phyloP scores from a whole-genome alignment of 306 rosid genomes.

The Trichosanthes cucumerina region DNA sequence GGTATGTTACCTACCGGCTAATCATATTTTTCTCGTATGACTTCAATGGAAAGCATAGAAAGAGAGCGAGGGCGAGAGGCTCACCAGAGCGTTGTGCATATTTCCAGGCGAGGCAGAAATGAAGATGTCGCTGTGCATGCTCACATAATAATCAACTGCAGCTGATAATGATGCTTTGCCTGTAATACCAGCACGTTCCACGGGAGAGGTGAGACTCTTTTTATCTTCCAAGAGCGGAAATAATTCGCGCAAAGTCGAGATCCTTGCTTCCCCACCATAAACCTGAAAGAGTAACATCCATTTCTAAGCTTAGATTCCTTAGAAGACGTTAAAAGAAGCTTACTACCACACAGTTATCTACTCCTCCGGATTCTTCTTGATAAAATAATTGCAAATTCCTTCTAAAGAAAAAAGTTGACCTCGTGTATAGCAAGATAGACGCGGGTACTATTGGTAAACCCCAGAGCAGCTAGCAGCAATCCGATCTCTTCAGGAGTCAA shows the following conservation, averaged over 20 bases:
- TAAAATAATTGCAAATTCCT: not conserved
- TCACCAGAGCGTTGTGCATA: conserved; percentile 97
- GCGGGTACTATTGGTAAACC: conserved; percentile 72
- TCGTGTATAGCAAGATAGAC: conserved; percentile 92
- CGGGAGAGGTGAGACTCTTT: conserved; percentile 61
- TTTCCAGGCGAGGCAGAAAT: conserved; percentile 98
- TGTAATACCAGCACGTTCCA: conserved; percentile 50
- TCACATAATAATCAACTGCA: conserved; percentile 82
- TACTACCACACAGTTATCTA: not conserved
- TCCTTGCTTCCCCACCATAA: conserved; percentile 88
- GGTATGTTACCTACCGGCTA: not conserved
- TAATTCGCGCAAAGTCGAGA: conserved; percentile 53
- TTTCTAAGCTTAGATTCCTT: not conserved
- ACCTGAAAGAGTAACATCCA: conserved; percentile 18
- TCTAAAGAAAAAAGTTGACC: conserved; percentile 24
- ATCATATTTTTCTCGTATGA: not conserved
- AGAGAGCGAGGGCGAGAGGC: conserved; percentile 6
- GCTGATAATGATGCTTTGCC: conserved; percentile 86
- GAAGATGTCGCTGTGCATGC: conserved; percentile 80
- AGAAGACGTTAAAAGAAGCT: not conserved
- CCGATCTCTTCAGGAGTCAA: conserved; percentile 97
- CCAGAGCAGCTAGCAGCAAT: conserved; percentile 82
- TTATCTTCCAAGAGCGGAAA: conserved; percentile 87
- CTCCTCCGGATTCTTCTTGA: not conserved
- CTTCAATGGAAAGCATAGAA: not conserved